A percentile compares a stretch with the other conserved stretches of the same genome.
Evolutionary conservation across 2,329 filamentous ascomycete species (phyloP).

Genomic region (Sphaerulina populicola): DNA sequence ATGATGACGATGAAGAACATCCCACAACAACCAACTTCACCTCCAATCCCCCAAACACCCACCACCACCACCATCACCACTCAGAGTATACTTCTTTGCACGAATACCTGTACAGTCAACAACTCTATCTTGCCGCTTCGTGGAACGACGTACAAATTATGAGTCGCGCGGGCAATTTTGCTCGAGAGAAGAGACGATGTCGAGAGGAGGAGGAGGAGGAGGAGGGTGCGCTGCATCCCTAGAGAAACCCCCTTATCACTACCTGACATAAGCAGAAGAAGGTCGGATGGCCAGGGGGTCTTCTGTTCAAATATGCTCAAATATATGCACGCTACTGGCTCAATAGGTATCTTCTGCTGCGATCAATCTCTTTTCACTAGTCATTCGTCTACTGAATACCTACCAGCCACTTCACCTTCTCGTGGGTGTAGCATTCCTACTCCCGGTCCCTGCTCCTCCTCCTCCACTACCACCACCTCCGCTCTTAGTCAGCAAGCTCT

Average conservation of each 20-base stretch:
- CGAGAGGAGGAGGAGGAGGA: not conserved
- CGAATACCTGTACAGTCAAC: not conserved
- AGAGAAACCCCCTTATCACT: too few species aligned
- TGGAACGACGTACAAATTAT: not conserved
- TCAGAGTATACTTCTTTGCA: not conserved
- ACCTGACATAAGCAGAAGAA: too few species aligned
- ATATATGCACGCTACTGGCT: too few species aligned
- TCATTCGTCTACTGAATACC: too few species aligned
- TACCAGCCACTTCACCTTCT: not conserved
- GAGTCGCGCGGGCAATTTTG: not conserved
- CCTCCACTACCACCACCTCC: conserved; percentile 22
- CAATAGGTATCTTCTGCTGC: too few species aligned
- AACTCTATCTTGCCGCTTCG: not conserved
- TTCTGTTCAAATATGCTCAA: too few species aligned
- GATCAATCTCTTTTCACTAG: too few species aligned
- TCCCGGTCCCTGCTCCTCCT: not conserved
- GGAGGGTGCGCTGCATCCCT: too few species aligned
- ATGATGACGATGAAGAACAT: too few species aligned
- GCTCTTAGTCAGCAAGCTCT: conserved; percentile 49
- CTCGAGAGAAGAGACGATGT: not conserved
- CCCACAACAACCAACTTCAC: too few species aligned
- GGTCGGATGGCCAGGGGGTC: too few species aligned
- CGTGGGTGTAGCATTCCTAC: conserved; percentile 16
- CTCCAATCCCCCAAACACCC: too few species aligned
- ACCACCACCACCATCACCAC: not conserved